Percentiles rank a stretch among this genome's conserved stretches.
Conservation (phyloP, 2,329 filamentous ascomycete genomes). For the Bipolaris cookei region DNA sequence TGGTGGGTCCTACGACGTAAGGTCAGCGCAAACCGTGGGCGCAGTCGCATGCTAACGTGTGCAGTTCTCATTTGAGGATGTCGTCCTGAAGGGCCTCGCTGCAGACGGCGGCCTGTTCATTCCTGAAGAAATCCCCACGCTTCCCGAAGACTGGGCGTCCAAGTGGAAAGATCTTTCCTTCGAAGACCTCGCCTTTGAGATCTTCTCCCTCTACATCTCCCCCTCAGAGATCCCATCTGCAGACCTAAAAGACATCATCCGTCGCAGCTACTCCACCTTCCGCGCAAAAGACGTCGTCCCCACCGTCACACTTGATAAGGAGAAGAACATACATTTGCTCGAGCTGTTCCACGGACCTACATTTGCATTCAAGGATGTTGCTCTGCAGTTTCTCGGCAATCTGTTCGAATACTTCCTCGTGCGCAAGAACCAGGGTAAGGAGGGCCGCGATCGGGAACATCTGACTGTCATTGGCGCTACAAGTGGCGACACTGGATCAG, state of each 20-base stretch:
- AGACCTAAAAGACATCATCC: conserved; percentile 83
- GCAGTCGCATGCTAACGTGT: conserved; percentile 23
- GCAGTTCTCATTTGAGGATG: conserved; percentile 87
- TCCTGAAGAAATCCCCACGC: conserved; percentile 76
- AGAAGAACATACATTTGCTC: conserved; percentile 78
- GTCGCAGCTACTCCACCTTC: conserved; percentile 88
- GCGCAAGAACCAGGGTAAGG: conserved; percentile 73
- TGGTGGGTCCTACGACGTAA: conserved; percentile 67
- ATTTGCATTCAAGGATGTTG: conserved; percentile 91
- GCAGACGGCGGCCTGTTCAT: conserved; percentile 88
- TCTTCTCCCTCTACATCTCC: conserved; percentile 89
- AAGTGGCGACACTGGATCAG: conserved; percentile 75
- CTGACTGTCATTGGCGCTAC: conserved; percentile 52
- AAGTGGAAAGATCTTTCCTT: conserved; percentile 81
- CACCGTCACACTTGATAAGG: conserved; percentile 73
- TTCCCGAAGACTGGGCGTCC: conserved; percentile 68
- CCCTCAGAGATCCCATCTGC: conserved; percentile 77
- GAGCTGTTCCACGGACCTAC: conserved; percentile 97
- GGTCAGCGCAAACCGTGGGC: conserved; percentile 23
- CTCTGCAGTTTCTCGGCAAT: conserved; percentile 94
- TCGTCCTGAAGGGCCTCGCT: conserved; percentile 87
- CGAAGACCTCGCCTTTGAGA: conserved; percentile 79
- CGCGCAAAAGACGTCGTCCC: conserved; percentile 79
- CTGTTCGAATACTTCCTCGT: conserved; percentile 88
- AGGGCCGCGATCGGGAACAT: conserved; percentile 65